Conservation (phyloP, 345 rosid genomes). For the Salix purpurea region DNA sequence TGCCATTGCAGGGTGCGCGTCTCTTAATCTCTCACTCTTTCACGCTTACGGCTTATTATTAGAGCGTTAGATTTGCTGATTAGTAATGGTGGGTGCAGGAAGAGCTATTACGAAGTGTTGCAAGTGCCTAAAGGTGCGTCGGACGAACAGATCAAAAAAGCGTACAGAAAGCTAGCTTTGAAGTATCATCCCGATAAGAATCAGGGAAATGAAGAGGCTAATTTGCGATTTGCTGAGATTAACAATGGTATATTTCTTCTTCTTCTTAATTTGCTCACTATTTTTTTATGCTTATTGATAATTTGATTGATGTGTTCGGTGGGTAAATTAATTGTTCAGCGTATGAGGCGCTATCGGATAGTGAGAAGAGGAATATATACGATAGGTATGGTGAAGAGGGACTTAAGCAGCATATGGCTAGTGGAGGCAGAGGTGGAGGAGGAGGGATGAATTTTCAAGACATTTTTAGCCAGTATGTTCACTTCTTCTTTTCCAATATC, state of each 20-base stretch:
- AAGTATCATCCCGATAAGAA: slow-evolving; percentile 99
- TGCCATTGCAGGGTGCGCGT: slow-evolving; percentile 54
- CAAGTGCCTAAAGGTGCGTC: slow-evolving; percentile 92
- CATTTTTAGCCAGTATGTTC: slow-evolving; percentile 52
- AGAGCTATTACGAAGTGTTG: slow-evolving; percentile 86
- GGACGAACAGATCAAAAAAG: slow-evolving; percentile 96
- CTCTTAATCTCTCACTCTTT: neutral
- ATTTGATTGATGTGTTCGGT: slow-evolving; percentile 7
- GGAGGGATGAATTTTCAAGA: slow-evolving; percentile 67
- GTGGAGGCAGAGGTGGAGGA: slow-evolving; percentile 78
- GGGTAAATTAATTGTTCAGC: slow-evolving; percentile 39
- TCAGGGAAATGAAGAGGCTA: slow-evolving; percentile 90
- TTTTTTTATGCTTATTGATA: neutral
- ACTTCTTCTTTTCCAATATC: neutral
- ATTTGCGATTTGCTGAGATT: slow-evolving; percentile 81
- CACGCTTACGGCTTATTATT: neutral
- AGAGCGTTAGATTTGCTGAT: neutral
- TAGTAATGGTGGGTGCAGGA: slow-evolving; percentile 42
- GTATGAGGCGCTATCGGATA: slow-evolving; percentile 89
- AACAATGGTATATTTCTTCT: slow-evolving; percentile 53
- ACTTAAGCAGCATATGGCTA: slow-evolving; percentile 84
- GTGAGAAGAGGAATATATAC: slow-evolving; percentile 80
- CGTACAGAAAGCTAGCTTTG: slow-evolving; percentile 92
- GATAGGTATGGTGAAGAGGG: slow-evolving; percentile 96
- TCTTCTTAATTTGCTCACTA: neutral